These are phyloP conservation scores for Ogataea zsoltii DNA, from an alignment of 805 yeast species.

Conservation along the genomic window DNA sequence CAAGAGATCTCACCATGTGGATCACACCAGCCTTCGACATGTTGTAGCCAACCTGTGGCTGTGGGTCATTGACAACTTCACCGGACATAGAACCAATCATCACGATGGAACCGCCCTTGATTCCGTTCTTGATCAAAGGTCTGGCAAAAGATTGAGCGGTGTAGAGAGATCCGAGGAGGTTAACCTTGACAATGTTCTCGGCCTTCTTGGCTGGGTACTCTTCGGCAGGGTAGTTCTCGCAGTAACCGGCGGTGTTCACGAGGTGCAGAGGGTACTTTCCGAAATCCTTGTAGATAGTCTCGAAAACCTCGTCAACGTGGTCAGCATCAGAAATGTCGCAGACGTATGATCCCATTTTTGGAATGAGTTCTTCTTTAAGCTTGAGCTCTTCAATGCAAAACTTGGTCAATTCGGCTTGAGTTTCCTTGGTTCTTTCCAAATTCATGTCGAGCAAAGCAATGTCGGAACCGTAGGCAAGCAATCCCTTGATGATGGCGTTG, in stretches of 20 bases:
- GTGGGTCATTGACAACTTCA: constrained; percentile 74
- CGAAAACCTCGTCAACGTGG: constrained; percentile 57
- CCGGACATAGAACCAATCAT: constrained; percentile 82
- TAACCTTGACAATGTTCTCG: constrained; percentile 66
- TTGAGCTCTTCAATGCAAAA: constrained; percentile 30
- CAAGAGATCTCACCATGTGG: constrained; percentile 73
- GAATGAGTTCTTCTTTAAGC: constrained; percentile 31
- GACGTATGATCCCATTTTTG: constrained; percentile 59
- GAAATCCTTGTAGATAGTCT: constrained; percentile 55
- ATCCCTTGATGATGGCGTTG: constrained; percentile 60
- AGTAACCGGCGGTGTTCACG: constrained; percentile 82
- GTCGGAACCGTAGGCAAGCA: constrained; percentile 75
- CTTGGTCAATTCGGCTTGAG: constrained; percentile 44
- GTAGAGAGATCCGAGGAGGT: constrained; percentile 72
- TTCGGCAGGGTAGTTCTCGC: constrained; percentile 77
- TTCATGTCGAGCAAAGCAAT: constrained; percentile 72
- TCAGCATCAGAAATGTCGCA: constrained; percentile 72
- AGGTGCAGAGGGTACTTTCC: constrained; percentile 62
- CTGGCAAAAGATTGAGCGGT: constrained; percentile 74
- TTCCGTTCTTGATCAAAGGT: constrained; percentile 57
- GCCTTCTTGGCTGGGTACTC: constrained; percentile 74
- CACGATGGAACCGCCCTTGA: constrained; percentile 59
- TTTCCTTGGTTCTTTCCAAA: constrained; percentile 57
- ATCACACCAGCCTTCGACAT: constrained; percentile 87
- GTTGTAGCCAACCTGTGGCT: constrained; percentile 78